Percentiles rank a stretch among this genome's conserved stretches.
phyloP scores from a whole-genome alignment of 202 grass and related monocot species.

The Elaeis oleifera region DNA sequence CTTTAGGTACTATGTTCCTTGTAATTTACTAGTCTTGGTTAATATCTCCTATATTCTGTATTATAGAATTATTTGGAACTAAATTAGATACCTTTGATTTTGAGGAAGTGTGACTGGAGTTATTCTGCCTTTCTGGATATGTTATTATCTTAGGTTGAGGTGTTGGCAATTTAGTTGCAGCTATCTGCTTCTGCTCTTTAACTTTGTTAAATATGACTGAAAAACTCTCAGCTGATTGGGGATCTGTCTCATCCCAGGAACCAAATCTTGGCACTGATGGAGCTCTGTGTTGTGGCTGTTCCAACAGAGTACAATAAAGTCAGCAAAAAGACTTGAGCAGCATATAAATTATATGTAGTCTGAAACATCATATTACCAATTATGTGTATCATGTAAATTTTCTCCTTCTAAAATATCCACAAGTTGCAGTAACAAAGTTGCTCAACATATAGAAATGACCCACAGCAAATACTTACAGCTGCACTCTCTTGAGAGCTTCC shows the following conservation, averaged over 20 bases:
- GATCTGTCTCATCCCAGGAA: conserved; percentile 1
- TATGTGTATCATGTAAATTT: too few species aligned
- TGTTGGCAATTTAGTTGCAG: background rate
- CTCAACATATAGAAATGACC: background rate
- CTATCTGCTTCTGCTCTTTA: background rate
- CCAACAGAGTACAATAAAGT: background rate
- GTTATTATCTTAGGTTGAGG: background rate
- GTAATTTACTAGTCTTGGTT: background rate
- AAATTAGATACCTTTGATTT: background rate
- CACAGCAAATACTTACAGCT: background rate
- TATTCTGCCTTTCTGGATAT: background rate
- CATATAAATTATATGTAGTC: too few species aligned
- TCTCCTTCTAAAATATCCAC: too few species aligned
- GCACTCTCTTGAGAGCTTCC: too few species aligned
- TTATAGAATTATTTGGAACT: background rate
- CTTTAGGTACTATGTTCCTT: background rate
- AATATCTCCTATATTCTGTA: background rate
- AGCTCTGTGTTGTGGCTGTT: background rate
- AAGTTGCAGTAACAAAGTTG: background rate
- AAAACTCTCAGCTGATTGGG: background rate
- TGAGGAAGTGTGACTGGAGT: background rate
- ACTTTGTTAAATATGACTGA: background rate
- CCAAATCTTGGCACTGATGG: background rate
- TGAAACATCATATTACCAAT: too few species aligned
- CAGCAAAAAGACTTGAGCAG: background rate